Percentiles rank a stretch among this genome's conserved stretches.
Conservation (phyloP, 1,284 basidiomycete genomes). For the Pascua guehoae region DNA sequence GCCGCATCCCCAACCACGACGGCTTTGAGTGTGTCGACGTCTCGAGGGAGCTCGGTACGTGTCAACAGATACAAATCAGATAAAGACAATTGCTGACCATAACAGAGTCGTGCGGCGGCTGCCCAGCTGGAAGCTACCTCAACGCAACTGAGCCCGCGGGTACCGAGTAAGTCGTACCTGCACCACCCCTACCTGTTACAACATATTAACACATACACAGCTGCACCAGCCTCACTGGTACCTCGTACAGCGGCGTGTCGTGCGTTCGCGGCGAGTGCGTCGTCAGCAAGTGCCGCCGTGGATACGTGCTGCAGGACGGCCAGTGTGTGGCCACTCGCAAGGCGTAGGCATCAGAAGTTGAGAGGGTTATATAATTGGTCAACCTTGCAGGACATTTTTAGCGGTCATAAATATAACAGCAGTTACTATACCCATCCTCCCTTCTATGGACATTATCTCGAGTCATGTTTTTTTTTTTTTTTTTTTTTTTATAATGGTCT, state of each 20-base stretch:
- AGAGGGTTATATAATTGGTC: too few species aligned
- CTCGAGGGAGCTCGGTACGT: conserved; percentile 5
- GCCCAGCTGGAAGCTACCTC: conserved; percentile 2
- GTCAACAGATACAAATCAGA: neutral
- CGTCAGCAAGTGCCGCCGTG: conserved; percentile 7
- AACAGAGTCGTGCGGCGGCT: conserved; percentile 19
- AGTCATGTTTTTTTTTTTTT: too few species aligned
- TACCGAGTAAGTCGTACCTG: conserved; percentile 6
- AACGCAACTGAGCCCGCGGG: conserved; percentile 2
- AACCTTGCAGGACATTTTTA: too few species aligned
- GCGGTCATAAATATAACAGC: too few species aligned
- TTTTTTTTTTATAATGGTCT: too few species aligned
- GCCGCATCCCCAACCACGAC: conserved; percentile 1
- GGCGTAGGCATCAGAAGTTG: too few species aligned
- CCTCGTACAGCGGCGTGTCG: conserved; percentile 13
- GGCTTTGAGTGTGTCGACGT: conserved; percentile 13
- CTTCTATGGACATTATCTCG: too few species aligned
- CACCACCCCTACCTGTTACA: neutral
- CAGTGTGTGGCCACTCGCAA: conserved; percentile 1
- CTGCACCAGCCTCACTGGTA: conserved; percentile 14
- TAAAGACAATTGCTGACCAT: neutral
- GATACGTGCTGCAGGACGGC: conserved; percentile 6
- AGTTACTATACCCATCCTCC: too few species aligned
- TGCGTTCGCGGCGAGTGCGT: conserved; percentile 15
- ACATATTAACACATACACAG: neutral